These are phyloP conservation scores for Exophiala phaeomuriformis DNA, from an alignment of 2,329 filamentous ascomycete genomes.

Conservation along the genomic window DNA sequence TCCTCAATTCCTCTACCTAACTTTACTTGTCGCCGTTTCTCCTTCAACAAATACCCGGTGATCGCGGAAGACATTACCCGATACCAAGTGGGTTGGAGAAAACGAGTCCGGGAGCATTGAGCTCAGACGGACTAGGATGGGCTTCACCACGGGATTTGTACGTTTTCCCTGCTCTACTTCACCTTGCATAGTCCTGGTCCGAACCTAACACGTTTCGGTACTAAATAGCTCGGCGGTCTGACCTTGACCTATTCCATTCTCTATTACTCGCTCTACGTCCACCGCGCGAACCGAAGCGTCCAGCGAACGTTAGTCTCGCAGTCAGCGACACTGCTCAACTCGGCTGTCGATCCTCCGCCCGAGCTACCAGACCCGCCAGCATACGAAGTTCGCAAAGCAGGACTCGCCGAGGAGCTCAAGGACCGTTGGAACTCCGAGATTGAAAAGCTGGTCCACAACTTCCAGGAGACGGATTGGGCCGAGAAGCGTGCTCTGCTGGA, in stretches of 20 bases:
- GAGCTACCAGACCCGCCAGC: conserved; percentile 25
- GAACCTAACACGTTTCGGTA: conserved; percentile 1
- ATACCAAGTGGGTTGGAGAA: no score
- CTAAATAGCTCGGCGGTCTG: conserved; percentile 60
- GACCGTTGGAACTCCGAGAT: conserved; percentile 72
- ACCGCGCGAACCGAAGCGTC: conserved; percentile 58
- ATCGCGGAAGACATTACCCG: no score
- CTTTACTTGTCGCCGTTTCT: no score
- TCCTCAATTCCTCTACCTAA: no score
- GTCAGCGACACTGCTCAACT: conserved; percentile 38
- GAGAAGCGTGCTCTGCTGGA: conserved; percentile 17
- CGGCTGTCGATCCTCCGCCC: conserved; percentile 33
- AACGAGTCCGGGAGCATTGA: no score
- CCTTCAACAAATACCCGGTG: no score
- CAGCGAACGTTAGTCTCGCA: conserved; percentile 41
- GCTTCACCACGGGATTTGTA: conserved; percentile 69
- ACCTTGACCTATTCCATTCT: conserved; percentile 66
- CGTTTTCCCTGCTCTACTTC: conserved; percentile 30
- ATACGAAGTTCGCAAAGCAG: conserved; percentile 43
- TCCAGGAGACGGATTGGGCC: conserved; percentile 59
- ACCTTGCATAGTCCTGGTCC: neutral
- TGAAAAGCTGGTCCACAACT: conserved; percentile 57
- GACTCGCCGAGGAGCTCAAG: conserved; percentile 61
- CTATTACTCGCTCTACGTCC: conserved; percentile 63
- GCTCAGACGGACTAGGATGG: conserved; percentile 45